Evolutionary conservation across 169 alveolate species (phyloP).

Genomic region (Hepatocystis sp.): DNA sequence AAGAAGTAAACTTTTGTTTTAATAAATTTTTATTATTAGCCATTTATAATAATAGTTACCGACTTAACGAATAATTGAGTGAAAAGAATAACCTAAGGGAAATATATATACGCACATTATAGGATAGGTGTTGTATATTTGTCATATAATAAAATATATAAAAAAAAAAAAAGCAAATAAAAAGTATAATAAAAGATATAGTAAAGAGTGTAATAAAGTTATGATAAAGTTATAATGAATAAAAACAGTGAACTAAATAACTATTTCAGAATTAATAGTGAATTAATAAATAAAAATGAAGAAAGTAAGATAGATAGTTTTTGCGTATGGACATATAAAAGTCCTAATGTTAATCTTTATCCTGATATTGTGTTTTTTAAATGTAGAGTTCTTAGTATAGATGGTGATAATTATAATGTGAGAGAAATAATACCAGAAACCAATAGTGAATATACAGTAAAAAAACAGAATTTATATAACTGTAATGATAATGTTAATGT

Average conservation of each 20-base stretch:
- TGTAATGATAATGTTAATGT: constrained; percentile 57
- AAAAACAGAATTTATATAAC: constrained; percentile 46
- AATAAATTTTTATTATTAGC: too few relatives aligned
- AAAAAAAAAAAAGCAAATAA: neutral
- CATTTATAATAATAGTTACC: too few relatives aligned
- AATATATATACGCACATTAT: constrained; percentile 8
- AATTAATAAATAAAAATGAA: constrained; percentile 39
- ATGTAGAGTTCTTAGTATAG: constrained; percentile 44
- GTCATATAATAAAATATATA: neutral
- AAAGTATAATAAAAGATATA: neutral
- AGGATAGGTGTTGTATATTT: too few relatives aligned
- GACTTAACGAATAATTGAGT: too few relatives aligned
- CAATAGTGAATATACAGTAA: constrained; percentile 58
- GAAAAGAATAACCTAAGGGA: too few relatives aligned
- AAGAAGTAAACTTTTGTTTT: too few relatives aligned
- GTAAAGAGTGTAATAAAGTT: constrained; percentile 5
- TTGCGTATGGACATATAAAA: constrained; percentile 69
- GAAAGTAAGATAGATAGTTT: constrained; percentile 17
- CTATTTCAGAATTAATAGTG: constrained; percentile 64
- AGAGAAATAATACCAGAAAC: constrained; percentile 64
- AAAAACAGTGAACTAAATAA: constrained; percentile 33
- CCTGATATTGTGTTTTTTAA: constrained; percentile 68
- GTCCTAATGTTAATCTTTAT: constrained; percentile 62
- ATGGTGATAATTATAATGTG: constrained; percentile 60
- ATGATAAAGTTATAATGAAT: constrained; percentile 34